Conservation (phyloP, 2,329 filamentous ascomycete genomes). For the Rhynchosporium secalis region DNA sequence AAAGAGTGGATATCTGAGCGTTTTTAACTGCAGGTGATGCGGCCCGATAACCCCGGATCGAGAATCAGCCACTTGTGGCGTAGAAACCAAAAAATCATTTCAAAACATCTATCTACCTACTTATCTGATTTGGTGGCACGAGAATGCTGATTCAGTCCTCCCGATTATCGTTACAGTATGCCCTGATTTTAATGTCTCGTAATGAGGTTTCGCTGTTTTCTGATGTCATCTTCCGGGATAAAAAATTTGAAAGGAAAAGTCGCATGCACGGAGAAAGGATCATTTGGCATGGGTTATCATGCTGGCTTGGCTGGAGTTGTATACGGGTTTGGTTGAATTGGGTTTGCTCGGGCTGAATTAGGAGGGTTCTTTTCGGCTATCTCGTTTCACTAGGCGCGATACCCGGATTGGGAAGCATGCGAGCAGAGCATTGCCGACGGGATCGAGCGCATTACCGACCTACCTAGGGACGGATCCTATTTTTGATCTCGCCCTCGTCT, state of each 20-base stretch:
- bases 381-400: neutral
- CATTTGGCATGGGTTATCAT: neutral
- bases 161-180: conserved; percentile 20
- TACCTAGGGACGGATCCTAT: neutral
- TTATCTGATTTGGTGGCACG: neutral
- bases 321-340: neutral
- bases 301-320: neutral
- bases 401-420: conserved; percentile 10
- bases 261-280: neutral
- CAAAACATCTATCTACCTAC: conserved; percentile 6
- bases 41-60: conserved; percentile 15
- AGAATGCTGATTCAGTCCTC: neutral
- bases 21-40: conserved; percentile 20
- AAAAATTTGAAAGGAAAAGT: too few relatives aligned
- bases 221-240: too few relatives aligned
- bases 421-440: conserved; percentile 9
- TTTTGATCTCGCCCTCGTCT: conserved; percentile 2
- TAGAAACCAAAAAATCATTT: neutral
- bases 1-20: conserved; percentile 29
- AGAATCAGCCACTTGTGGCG: conserved; percentile 13
- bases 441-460: neutral
- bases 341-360: neutral
- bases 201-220: conserved; percentile 5
- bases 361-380: neutral
- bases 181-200: conserved; percentile 15